A percentile compares a stretch with the other conserved stretches of the same genome.
Conservation (phyloP, 2,329 filamentous ascomycete genomes). For the Nothopassalora personata region DNA sequence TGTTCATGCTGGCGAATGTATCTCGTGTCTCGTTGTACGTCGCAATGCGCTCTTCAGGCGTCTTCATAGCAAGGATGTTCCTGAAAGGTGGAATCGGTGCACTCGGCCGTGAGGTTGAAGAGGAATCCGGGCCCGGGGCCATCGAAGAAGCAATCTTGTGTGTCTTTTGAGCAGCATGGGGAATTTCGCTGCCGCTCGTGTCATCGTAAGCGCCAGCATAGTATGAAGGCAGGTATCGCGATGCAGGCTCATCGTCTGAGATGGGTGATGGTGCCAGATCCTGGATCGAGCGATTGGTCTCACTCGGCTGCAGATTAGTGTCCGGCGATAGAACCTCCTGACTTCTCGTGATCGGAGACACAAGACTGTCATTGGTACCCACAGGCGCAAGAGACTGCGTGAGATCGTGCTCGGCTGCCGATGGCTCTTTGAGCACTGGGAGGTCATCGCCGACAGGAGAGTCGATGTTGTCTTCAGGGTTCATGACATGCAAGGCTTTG, state of each 20-base stretch:
- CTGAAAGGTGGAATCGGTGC: conserved; percentile 57
- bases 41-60: conserved; percentile 62
- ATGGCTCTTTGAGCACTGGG: neutral
- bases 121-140: conserved; percentile 3
- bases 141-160: conserved; percentile 9
- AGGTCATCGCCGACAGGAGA: conserved; percentile 3
- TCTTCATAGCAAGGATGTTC: conserved; percentile 68
- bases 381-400: neutral
- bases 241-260: conserved; percentile 12
- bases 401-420: neutral
- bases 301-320: conserved; percentile 10
- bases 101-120: conserved; percentile 6
- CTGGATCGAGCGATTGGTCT: conserved; percentile 10
- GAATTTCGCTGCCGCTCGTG: neutral
- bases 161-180: conserved; percentile 9
- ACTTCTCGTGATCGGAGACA: conserved; percentile 20
- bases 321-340: conserved; percentile 19
- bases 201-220: conserved; percentile 12
- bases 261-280: conserved; percentile 23
- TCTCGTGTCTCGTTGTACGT: conserved; percentile 68
- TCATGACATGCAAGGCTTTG: conserved; percentile 41
- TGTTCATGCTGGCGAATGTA: conserved; percentile 66
- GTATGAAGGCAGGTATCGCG: conserved; percentile 14
- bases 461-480: conserved; percentile 32
- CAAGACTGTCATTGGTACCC: neutral